Evolutionary conservation across 805 yeast genomes (phyloP).

Genomic region (Candida ipomoeae): DNA sequence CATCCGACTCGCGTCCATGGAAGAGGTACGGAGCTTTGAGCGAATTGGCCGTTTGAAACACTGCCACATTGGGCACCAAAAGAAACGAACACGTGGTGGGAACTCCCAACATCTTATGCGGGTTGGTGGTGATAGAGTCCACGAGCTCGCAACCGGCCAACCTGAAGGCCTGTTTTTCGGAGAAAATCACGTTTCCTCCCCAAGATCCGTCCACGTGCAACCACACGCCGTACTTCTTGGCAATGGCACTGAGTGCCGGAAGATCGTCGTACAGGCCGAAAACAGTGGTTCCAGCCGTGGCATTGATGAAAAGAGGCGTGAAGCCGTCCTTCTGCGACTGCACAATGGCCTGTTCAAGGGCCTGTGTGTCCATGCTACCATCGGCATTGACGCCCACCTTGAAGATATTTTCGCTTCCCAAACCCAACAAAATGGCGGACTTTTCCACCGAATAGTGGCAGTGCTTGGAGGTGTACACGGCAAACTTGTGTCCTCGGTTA

Average conservation of each 20-base stretch:
- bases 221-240: slow-evolving; percentile 59
- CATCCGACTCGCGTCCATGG: slow-evolving; percentile 52
- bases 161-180: slow-evolving; percentile 40
- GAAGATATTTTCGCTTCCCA: slow-evolving; percentile 61
- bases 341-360: slow-evolving; percentile 44
- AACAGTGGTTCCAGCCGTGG: slow-evolving; percentile 88
- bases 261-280: slow-evolving; percentile 79
- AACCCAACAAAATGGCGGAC: slow-evolving; percentile 71
- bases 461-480: slow-evolving; percentile 66
- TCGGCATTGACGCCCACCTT: slow-evolving; percentile 53
- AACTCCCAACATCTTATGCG: slow-evolving; percentile 87
- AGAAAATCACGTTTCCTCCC: slow-evolving; percentile 84
- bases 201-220: slow-evolving; percentile 86
- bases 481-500: slow-evolving; percentile 50
- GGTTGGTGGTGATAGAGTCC: slow-evolving; percentile 74
- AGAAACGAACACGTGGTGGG: slow-evolving; percentile 75
- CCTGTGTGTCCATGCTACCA: slow-evolving; percentile 53
- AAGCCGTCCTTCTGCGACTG: slow-evolving; percentile 48
- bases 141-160: slow-evolving; percentile 63
- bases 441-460: slow-evolving; percentile 79
- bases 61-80: slow-evolving; percentile 61
- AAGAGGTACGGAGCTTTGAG: slow-evolving; percentile 76
- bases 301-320: slow-evolving; percentile 72
- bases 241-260: slow-evolving; percentile 48
- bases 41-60: slow-evolving; percentile 70